Conservation (phyloP, 306 rosid genomes). For the Rosa persica region DNA sequence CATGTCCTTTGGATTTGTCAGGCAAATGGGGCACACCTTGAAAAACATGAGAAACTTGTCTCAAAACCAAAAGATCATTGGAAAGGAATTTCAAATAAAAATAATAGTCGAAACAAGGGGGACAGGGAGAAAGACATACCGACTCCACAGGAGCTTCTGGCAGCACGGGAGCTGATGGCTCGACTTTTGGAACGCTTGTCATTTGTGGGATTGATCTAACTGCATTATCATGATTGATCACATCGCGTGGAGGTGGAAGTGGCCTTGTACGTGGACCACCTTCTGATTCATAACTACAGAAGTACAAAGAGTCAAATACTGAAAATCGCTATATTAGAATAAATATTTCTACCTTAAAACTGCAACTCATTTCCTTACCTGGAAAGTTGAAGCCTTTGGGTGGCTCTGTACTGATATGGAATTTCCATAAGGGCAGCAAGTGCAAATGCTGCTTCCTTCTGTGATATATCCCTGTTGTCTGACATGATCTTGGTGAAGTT, state of each 20-base stretch:
- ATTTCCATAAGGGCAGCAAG: conserved; percentile 98
- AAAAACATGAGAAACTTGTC: conserved; percentile 25
- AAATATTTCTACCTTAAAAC: conserved; percentile 1
- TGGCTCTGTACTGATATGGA: conserved; percentile 76
- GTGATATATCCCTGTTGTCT: conserved; percentile 64
- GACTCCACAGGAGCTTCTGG: conserved; percentile 39
- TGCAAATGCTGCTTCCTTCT: conserved; percentile 89
- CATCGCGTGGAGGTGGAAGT: conserved; percentile 80
- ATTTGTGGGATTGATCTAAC: conserved; percentile 31
- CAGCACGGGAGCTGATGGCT: conserved; percentile 38
- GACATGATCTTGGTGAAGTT: conserved; percentile 93
- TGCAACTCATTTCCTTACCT: conserved; percentile 43
- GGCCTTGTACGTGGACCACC: conserved; percentile 45
- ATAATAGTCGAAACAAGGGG: conserved; percentile 5
- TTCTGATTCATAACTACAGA: conserved; percentile 45
- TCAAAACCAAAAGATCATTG: conserved; percentile 24
- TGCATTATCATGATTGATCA: conserved; percentile 65
- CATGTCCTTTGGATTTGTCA: conserved; percentile 89
- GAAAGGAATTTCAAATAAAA: conserved; percentile 17
- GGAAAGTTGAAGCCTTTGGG: conserved; percentile 44
- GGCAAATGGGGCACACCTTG: conserved; percentile 89
- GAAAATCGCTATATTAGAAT: conserved; percentile 13
- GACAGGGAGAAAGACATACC: conserved; percentile 38
- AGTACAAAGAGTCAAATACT: conserved; percentile 14
- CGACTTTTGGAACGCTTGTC: conserved; percentile 34